Conservation (phyloP, 2,329 filamentous ascomycete species). For the Scolecobasidium constrictum region DNA sequence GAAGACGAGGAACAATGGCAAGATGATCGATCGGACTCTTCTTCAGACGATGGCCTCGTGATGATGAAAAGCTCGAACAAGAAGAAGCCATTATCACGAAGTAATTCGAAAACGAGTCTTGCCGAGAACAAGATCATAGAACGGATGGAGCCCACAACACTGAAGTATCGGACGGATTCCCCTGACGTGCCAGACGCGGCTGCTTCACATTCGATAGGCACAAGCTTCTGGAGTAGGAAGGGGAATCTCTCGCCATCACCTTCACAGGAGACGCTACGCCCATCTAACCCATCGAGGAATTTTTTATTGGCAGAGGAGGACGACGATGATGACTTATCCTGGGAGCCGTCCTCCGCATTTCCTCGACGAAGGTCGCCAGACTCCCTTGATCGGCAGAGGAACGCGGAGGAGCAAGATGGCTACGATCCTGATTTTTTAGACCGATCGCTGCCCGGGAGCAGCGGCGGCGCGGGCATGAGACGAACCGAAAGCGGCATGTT, state of each 20-base stretch:
- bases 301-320: constrained; percentile 54
- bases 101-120: constrained; percentile 44
- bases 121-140: constrained; percentile 76
- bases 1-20: constrained; percentile 35
- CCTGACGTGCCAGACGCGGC: constrained; percentile 47
- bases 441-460: constrained; percentile 15
- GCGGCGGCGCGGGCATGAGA: constrained; percentile 46
- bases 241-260: constrained; percentile 56
- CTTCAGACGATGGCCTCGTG: constrained; percentile 65
- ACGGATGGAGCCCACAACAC: constrained; percentile 74
- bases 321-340: constrained; percentile 31
- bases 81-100: constrained; percentile 40
- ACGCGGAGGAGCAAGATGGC: constrained; percentile 27
- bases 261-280: constrained; percentile 72
- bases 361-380: constrained; percentile 22
- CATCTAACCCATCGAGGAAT: constrained; percentile 54
- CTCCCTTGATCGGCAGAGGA: constrained; percentile 11
- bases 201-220: constrained; percentile 28
- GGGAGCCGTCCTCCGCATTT: constrained; percentile 30
- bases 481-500: constrained; percentile 83
- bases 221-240: constrained; percentile 31
- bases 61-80: constrained; percentile 65
- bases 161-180: constrained; percentile 73
- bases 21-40: constrained; percentile 41
- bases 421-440: constrained; percentile 30